Percentiles rank a stretch among this genome's conserved stretches.
Evolutionary conservation across 2,329 filamentous ascomycete species (phyloP).

Genomic region (Mariannaea sp.): DNA sequence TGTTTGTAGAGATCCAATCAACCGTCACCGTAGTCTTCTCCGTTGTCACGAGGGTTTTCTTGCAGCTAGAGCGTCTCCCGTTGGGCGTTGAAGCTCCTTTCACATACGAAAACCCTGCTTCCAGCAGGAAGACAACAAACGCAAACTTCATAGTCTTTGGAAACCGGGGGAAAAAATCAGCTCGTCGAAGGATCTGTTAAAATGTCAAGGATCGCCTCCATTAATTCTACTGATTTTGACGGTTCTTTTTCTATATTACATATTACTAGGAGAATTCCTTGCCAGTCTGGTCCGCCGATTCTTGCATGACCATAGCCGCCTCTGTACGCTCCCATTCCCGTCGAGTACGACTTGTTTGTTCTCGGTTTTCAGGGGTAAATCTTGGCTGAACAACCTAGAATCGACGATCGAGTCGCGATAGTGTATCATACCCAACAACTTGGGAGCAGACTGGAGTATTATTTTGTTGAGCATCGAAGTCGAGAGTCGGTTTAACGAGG

Average conservation of each 20-base stretch:
- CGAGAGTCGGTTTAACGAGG: constrained; percentile 12
- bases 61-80: neutral
- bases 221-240: neutral
- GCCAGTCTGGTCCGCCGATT: neutral
- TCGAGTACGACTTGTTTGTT: neutral
- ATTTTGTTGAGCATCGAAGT: constrained; percentile 1
- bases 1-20: constrained; percentile 28
- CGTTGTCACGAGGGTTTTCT: constrained; percentile 6
- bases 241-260: constrained; percentile 13
- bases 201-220: neutral
- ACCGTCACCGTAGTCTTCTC: constrained; percentile 21
- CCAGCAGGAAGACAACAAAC: constrained; percentile 21
- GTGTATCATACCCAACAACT: constrained; percentile 4
- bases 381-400: neutral
- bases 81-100: neutral
- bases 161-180: constrained; percentile 11
- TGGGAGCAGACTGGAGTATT: neutral
- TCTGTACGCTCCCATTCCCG: neutral
- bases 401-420: neutral
- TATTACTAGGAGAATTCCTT: neutral
- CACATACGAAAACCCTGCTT: constrained; percentile 6
- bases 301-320: neutral
- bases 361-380: neutral
- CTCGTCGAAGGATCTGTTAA: neutral
- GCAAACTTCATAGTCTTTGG: constrained; percentile 28